phyloP scores from a whole-genome alignment of 2,329 filamentous ascomycete genomes.

The Fusarium zealandicum region DNA sequence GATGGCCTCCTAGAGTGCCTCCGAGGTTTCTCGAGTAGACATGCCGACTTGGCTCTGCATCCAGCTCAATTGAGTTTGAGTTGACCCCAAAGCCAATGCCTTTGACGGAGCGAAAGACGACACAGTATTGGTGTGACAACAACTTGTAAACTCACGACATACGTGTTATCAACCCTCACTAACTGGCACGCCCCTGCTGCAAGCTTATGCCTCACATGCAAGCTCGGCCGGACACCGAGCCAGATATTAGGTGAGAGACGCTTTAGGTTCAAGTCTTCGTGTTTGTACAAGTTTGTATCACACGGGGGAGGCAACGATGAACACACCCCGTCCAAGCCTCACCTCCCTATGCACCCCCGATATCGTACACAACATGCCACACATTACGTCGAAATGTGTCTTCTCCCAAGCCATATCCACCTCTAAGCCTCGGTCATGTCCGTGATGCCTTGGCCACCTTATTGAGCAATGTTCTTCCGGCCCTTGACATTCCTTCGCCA shows the following conservation, averaged over 20 bases:
- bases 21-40: too few relatives aligned
- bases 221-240: slow-evolving; percentile 15
- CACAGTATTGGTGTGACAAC: too few relatives aligned
- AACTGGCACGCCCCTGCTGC: slow-evolving; percentile 2
- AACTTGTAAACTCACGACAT: too few relatives aligned
- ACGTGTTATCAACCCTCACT: neutral
- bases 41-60: slow-evolving; percentile 19
- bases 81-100: neutral
- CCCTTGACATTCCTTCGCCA: slow-evolving; percentile 61
- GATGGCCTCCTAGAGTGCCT: neutral
- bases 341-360: slow-evolving; percentile 17
- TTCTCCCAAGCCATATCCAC: neutral
- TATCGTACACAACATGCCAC: slow-evolving; percentile 36
- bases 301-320: slow-evolving; percentile 12
- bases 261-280: slow-evolving; percentile 20
- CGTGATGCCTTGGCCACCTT: slow-evolving; percentile 3
- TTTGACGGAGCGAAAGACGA: too few relatives aligned
- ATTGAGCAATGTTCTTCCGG: slow-evolving; percentile 49
- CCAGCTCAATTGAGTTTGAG: neutral
- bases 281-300: slow-evolving; percentile 37
- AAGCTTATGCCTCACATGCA: slow-evolving; percentile 11
- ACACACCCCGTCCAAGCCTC: slow-evolving; percentile 9
- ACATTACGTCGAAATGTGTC: neutral
- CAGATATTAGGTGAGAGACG: slow-evolving; percentile 5
- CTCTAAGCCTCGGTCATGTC: slow-evolving; percentile 6